Conservation (phyloP, 768 basidiomycete species). For the Cystobasidium tubakii region DNA sequence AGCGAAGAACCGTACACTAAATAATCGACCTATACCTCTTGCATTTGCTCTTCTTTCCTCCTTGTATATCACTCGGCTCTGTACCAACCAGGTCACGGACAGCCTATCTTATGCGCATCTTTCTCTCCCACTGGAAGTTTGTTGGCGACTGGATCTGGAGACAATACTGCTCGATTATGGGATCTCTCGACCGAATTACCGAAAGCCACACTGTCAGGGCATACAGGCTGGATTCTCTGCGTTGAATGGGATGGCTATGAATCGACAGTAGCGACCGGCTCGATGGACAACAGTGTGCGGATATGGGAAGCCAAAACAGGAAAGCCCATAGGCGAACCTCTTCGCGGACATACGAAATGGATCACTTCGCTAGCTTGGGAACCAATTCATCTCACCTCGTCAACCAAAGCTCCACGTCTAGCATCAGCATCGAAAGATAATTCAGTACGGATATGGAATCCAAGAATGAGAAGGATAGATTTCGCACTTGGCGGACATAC, state of each 20-base stretch:
- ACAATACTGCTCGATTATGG: constrained; percentile 88
- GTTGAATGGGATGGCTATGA: constrained; percentile 97
- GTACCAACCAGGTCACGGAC: constrained; percentile 64
- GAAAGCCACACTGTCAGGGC: constrained; percentile 75
- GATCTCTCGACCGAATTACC: constrained; percentile 88
- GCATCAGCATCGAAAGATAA: constrained; percentile 95
- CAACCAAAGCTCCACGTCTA: constrained; percentile 48
- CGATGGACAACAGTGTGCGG: constrained; percentile 85
- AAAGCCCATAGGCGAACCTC: constrained; percentile 75
- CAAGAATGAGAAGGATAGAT: constrained; percentile 63
- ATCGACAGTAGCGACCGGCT: constrained; percentile 81
- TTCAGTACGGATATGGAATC: constrained; percentile 90
- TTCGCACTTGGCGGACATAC: constrained; percentile 89
- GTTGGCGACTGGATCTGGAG: constrained; percentile 91
- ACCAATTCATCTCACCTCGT: constrained; percentile 66
- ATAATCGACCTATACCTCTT: neutral
- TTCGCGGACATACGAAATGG: constrained; percentile 94
- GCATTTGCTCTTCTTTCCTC: neutral
- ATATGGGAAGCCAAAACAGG: constrained; percentile 93
- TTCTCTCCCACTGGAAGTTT: constrained; percentile 89
- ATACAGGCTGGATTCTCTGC: constrained; percentile 92
- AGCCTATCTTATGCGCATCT: constrained; percentile 87
- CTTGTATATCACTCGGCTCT: neutral
- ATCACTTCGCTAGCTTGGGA: constrained; percentile 93
- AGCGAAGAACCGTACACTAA: neutral